These are phyloP conservation scores for Eucalyptus sp. DNA, from an alignment of 345 rosid genomes.

Conservation along the genomic window DNA sequence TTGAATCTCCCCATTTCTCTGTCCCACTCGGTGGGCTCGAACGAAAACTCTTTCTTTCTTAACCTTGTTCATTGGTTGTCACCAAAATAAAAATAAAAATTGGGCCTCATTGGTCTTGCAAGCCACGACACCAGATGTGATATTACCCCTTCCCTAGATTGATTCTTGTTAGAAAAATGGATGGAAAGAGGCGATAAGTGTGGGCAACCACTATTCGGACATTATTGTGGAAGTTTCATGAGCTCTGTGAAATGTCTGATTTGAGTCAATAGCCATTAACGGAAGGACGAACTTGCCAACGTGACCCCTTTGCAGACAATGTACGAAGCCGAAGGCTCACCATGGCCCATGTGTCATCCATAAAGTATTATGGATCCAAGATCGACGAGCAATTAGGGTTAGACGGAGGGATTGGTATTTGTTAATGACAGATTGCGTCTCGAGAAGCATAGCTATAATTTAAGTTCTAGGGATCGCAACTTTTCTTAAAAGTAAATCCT, in stretches of 20 bases:
- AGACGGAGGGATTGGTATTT: background rate
- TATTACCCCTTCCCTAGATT: background rate
- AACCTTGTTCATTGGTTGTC: background rate
- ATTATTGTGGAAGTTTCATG: background rate
- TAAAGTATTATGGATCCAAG: background rate
- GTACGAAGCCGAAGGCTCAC: background rate
- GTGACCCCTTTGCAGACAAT: background rate
- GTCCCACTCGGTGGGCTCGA: background rate
- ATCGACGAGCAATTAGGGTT: background rate
- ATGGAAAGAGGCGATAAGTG: background rate
- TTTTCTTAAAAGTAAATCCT: background rate
- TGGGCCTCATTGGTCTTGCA: background rate
- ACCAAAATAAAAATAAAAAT: background rate
- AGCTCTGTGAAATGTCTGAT: background rate
- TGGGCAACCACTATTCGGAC: background rate
- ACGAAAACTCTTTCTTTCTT: background rate
- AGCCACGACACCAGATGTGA: background rate
- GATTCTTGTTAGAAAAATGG: background rate
- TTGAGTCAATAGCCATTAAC: background rate
- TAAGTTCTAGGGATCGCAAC: background rate
- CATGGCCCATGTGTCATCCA: background rate
- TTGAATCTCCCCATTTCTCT: background rate
- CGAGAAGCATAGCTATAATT: fast-evolving
- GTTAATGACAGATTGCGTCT: background rate
- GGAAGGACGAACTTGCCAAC: background rate